A percentile compares a stretch with the other conserved stretches of the same genome.
Evolutionary conservation across 2,329 filamentous ascomycete species (phyloP).

Genomic region (Parastagonospora avenae): DNA sequence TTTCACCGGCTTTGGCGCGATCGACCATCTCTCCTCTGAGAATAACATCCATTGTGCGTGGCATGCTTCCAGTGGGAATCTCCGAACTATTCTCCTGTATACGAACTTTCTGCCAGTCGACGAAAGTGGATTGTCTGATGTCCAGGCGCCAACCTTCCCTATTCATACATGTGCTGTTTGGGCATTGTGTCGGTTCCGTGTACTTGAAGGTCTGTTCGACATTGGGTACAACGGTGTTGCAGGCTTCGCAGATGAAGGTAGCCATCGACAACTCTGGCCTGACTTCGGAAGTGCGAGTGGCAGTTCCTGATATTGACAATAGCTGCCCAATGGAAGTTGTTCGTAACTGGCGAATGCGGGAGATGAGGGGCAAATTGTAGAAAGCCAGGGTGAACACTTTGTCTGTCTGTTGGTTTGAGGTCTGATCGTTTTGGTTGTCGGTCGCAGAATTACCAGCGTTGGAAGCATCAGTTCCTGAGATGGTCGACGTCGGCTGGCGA

Average conservation of each 20-base stretch:
- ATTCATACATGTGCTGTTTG: constrained; percentile 85
- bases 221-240: constrained; percentile 82
- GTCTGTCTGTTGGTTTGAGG: constrained; percentile 92
- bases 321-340: constrained; percentile 91
- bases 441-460: constrained; percentile 63
- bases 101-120: constrained; percentile 98
- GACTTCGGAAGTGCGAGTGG: constrained; percentile 95
- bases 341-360: constrained; percentile 81
- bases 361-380: constrained; percentile 89
- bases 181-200: constrained; percentile 94
- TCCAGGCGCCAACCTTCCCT: constrained; percentile 94
- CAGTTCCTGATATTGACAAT: constrained; percentile 93
- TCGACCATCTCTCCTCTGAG: constrained; percentile 97
- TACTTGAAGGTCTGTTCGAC: constrained; percentile 98
- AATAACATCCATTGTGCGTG: constrained; percentile 95
- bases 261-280: constrained; percentile 89
- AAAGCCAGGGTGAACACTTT: constrained; percentile 93
- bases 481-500: constrained; percentile 77
- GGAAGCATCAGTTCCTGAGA: constrained; percentile 72
- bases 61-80: constrained; percentile 98
- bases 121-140: constrained; percentile 94
- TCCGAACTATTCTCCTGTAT: constrained; percentile 98
- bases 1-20: constrained; percentile 94
- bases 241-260: constrained; percentile 90
- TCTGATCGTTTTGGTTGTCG: constrained; percentile 68